Evolutionary conservation across 805 yeast genomes (phyloP).

Genomic region (Candida ficus): DNA sequence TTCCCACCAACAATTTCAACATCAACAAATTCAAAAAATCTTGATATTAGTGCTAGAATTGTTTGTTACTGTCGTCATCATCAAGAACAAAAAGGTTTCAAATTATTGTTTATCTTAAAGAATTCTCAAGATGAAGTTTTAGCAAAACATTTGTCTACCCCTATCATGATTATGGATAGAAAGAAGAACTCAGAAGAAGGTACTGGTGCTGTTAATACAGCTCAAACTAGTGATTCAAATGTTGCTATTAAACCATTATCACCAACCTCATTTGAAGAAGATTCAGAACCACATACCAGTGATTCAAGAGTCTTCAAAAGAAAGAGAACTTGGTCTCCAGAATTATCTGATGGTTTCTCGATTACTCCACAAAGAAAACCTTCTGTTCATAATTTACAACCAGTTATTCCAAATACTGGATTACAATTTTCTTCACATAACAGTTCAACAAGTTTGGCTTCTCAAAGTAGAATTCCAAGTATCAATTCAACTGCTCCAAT

Average conservation of each 20-base stretch:
- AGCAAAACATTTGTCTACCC: constrained; percentile 65
- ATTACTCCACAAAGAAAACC: constrained; percentile 31
- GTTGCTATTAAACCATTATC: constrained; percentile 38
- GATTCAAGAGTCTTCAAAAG: constrained; percentile 40
- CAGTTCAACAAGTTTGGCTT: constrained; percentile 11
- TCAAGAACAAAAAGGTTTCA: constrained; percentile 81
- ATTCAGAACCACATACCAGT: constrained; percentile 44
- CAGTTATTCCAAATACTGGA: not conserved
- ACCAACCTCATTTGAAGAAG: constrained; percentile 59
- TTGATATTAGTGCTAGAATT: constrained; percentile 64
- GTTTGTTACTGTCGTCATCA: constrained; percentile 97
- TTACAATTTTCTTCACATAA: constrained; percentile 6
- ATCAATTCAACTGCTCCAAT: constrained; percentile 11
- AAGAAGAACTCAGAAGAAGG: constrained; percentile 42
- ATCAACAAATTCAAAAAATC: constrained; percentile 28
- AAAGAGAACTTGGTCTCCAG: constrained; percentile 37
- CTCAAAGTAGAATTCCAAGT: constrained; percentile 9
- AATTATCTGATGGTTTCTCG: constrained; percentile 31
- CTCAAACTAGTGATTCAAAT: constrained; percentile 16
- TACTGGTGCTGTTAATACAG: constrained; percentile 4
- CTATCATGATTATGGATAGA: constrained; percentile 91
- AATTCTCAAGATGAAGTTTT: constrained; percentile 57
- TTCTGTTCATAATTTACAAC: constrained; percentile 31
- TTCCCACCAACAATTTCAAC: constrained; percentile 42
- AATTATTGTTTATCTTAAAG: constrained; percentile 60